Evolutionary conservation across 2,329 filamentous ascomycete genomes (phyloP).

Genomic region (Chalaropsis thielavioides): DNA sequence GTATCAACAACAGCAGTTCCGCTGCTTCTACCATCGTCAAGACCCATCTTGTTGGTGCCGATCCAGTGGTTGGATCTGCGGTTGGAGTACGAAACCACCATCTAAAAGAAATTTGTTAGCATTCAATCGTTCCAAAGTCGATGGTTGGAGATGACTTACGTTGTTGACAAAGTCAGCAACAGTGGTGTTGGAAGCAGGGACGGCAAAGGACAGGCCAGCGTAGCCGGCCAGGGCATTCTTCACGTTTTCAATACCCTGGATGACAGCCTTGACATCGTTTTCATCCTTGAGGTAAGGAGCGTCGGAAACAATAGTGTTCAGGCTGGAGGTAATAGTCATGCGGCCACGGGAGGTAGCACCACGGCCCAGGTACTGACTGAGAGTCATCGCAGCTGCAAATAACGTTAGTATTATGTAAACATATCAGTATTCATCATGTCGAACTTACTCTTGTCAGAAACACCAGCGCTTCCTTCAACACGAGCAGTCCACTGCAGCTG

Average conservation of each 20-base stretch:
- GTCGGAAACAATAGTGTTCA: constrained; percentile 44
- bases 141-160: constrained; percentile 23
- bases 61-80: constrained; percentile 39
- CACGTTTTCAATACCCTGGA: constrained; percentile 47
- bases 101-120: constrained; percentile 9
- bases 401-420: neutral
- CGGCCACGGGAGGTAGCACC: constrained; percentile 47
- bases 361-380: constrained; percentile 49
- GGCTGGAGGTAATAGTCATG: constrained; percentile 42
- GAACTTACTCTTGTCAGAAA: constrained; percentile 23
- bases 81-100: constrained; percentile 27
- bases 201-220: constrained; percentile 35
- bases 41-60: constrained; percentile 47
- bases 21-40: constrained; percentile 35
- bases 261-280: constrained; percentile 48
- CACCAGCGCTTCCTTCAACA: constrained; percentile 41
- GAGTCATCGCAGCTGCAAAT: constrained; percentile 32
- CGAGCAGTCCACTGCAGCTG: constrained; percentile 53
- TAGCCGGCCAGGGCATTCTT: constrained; percentile 38
- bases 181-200: constrained; percentile 37
- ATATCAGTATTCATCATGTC: neutral
- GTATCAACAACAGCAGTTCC: constrained; percentile 48
- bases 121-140: neutral
- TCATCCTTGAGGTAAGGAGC: constrained; percentile 45
- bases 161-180: constrained; percentile 42